A percentile compares a stretch with the other conserved stretches of the same genome.
Evolutionary conservation across 164 flowering plant genomes (phyloP).

Genomic region (Magnolia kwangsiensis): DNA sequence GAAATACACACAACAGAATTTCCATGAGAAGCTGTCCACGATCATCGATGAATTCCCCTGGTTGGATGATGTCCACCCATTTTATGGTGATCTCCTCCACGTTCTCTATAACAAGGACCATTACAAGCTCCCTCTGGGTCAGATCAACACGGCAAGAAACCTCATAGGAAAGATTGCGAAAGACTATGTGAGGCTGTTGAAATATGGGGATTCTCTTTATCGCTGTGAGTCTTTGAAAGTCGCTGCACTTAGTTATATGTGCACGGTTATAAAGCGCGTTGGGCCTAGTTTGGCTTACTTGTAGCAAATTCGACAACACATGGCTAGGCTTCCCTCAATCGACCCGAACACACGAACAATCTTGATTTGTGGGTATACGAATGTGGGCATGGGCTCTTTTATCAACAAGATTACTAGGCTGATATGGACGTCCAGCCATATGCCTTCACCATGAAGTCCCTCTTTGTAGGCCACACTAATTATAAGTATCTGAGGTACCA

Average conservation of each 20-base stretch:
- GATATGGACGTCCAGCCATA: slow-evolving; percentile 97
- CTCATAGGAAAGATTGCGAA: slow-evolving; percentile 65
- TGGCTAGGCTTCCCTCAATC: slow-evolving; percentile 92
- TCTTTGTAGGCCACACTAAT: slow-evolving; percentile 95
- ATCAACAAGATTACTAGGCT: slow-evolving; percentile 89
- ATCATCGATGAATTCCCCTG: slow-evolving; percentile 88
- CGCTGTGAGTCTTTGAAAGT: slow-evolving; percentile 83
- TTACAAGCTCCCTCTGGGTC: slow-evolving; percentile 90
- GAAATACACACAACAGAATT: slow-evolving; percentile 75
- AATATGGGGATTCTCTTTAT: slow-evolving; percentile 85
- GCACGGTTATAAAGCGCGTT: slow-evolving; percentile 71
- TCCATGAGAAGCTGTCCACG: slow-evolving; percentile 79
- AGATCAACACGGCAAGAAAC: slow-evolving; percentile 78
- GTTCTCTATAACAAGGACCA: slow-evolving; percentile 92
- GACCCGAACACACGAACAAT: slow-evolving; percentile 86
- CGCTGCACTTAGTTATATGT: slow-evolving; percentile 92
- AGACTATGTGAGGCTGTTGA: slow-evolving; percentile 76
- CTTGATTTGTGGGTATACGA: slow-evolving; percentile 86
- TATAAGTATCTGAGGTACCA: slow-evolving; percentile 82
- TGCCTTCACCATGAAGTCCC: slow-evolving; percentile 90
- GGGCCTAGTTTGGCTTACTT: slow-evolving; percentile 81
- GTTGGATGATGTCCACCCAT: slow-evolving; percentile 81
- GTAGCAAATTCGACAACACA: slow-evolving; percentile 85
- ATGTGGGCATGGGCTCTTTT: slow-evolving; percentile 92
- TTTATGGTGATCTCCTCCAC: slow-evolving; percentile 82